A percentile compares a stretch with the other conserved stretches of the same genome.
Evolutionary conservation across 2,329 filamentous ascomycete genomes (phyloP).

Genomic region (Colletotrichum sojae): DNA sequence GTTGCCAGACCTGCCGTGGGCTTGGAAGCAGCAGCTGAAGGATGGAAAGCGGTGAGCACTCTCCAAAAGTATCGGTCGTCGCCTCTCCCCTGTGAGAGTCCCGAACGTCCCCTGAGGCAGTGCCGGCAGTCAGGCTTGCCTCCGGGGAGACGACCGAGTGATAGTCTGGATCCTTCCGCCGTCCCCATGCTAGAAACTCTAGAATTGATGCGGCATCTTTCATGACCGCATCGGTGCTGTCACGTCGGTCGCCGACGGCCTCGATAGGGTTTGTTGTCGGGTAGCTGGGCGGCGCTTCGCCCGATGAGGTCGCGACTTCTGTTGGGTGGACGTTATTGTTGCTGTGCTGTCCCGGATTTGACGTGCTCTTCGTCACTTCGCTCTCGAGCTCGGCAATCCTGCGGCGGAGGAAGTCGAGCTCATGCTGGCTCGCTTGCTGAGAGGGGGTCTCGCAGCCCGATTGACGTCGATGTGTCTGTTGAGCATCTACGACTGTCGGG

Average conservation of each 20-base stretch:
- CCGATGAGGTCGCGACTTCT: background rate
- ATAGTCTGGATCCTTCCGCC: constrained; percentile 55
- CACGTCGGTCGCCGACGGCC: background rate
- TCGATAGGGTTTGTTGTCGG: background rate
- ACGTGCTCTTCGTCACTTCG: background rate
- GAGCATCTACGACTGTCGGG: constrained; percentile 36
- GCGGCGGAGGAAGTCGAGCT: constrained; percentile 23
- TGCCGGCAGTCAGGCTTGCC: constrained; percentile 23
- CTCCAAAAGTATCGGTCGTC: constrained; percentile 26
- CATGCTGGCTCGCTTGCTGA: constrained; percentile 5
- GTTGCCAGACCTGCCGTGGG: constrained; percentile 40
- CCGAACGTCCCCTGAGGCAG: constrained; percentile 21
- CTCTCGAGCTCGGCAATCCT: constrained; percentile 43
- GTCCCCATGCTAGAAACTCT: constrained; percentile 64
- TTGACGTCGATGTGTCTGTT: background rate
- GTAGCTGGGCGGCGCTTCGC: background rate
- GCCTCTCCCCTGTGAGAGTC: constrained; percentile 5
- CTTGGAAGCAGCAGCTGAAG: constrained; percentile 45
- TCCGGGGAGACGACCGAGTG: constrained; percentile 43
- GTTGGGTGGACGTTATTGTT: background rate
- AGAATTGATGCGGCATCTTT: constrained; percentile 61
- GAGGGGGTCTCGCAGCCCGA: background rate
- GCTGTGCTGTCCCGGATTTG: background rate
- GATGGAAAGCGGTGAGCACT: constrained; percentile 34
- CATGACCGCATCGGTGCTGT: constrained; percentile 46